These are phyloP conservation scores for Sugiyamaella mastotermitis DNA, from an alignment of 805 yeast genomes.

Conservation along the genomic window DNA sequence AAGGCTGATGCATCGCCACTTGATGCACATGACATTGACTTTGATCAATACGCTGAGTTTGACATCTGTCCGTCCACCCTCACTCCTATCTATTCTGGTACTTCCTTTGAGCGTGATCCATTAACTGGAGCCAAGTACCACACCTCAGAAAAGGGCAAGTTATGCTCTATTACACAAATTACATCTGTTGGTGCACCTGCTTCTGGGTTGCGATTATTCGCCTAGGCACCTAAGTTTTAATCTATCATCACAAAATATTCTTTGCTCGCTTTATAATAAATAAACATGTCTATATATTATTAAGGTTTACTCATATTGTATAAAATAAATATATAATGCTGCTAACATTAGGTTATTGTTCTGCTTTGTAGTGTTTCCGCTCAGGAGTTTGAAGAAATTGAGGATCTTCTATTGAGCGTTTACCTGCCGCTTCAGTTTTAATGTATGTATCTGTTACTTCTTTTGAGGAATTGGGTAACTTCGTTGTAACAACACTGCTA, in stretches of 20 bases:
- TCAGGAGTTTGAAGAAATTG: no score
- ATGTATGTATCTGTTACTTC: no score
- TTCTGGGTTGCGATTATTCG: constrained; percentile 64
- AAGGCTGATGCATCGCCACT: constrained; percentile 74
- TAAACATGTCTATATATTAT: no score
- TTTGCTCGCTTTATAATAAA: no score
- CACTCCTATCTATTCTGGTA: constrained; percentile 83
- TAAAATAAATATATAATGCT: no score
- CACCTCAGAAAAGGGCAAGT: constrained; percentile 65
- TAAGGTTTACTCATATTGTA: no score
- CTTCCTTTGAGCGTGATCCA: constrained; percentile 66
- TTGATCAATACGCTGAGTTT: constrained; percentile 87
- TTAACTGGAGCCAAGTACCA: constrained; percentile 87
- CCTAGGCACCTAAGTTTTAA: no score
- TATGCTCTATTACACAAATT: constrained; percentile 69
- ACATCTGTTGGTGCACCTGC: constrained; percentile 87
- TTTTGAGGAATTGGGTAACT: no score
- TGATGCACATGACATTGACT: constrained; percentile 86
- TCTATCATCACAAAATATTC: no score
- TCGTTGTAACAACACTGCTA: no score
- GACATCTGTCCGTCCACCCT: constrained; percentile 81
- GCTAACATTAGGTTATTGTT: no score
- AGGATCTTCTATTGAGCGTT: neutral
- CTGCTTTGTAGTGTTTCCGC: no score
- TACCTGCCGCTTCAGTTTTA: neutral